Evolutionary conservation across 805 yeast species (phyloP).

Genomic region (Candida piceae): DNA sequence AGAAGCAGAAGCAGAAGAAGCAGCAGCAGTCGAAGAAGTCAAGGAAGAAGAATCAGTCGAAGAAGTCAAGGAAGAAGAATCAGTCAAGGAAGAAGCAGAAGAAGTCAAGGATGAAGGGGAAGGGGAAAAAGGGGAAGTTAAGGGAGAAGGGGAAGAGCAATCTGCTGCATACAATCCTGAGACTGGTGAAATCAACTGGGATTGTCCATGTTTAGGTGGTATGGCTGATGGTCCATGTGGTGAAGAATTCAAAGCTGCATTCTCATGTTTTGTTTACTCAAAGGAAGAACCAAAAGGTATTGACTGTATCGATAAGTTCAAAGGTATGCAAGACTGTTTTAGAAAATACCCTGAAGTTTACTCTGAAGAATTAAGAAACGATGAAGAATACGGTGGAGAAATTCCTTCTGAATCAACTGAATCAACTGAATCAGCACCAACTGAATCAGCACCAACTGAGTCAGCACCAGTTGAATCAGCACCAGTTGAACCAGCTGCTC

Average conservation of each 20-base stretch:
- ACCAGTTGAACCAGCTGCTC: slow-evolving; percentile 10
- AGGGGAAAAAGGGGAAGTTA: slow-evolving; percentile 29
- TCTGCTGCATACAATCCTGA: slow-evolving; percentile 96
- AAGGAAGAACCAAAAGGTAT: slow-evolving; percentile 94
- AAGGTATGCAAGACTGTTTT: slow-evolving; percentile 91
- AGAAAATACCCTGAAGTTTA: slow-evolving; percentile 88
- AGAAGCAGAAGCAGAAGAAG: slow-evolving; percentile 1
- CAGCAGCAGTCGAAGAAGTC: slow-evolving; percentile 2
- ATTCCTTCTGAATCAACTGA: slow-evolving; percentile 9
- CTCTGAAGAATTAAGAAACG: slow-evolving; percentile 85
- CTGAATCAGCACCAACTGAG: slow-evolving; percentile 12
- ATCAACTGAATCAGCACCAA: slow-evolving; percentile 4
- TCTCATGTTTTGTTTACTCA: slow-evolving; percentile 91
- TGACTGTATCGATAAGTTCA: slow-evolving; percentile 88
- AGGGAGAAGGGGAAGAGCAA: slow-evolving; percentile 38
- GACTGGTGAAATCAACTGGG: slow-evolving; percentile 99
- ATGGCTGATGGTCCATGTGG: slow-evolving; percentile 99
- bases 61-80: background rate
- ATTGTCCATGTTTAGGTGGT: slow-evolving; percentile 98
- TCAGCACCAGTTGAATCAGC: too few species aligned
- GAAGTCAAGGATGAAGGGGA: slow-evolving; percentile 22
- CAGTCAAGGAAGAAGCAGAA: background rate
- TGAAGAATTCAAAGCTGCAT: slow-evolving; percentile 89
- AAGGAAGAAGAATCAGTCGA: background rate
- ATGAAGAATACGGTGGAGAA: slow-evolving; percentile 42